These are phyloP conservation scores for Phanerochaete sordida DNA, from an alignment of 768 basidiomycete species.

Conservation along the genomic window DNA sequence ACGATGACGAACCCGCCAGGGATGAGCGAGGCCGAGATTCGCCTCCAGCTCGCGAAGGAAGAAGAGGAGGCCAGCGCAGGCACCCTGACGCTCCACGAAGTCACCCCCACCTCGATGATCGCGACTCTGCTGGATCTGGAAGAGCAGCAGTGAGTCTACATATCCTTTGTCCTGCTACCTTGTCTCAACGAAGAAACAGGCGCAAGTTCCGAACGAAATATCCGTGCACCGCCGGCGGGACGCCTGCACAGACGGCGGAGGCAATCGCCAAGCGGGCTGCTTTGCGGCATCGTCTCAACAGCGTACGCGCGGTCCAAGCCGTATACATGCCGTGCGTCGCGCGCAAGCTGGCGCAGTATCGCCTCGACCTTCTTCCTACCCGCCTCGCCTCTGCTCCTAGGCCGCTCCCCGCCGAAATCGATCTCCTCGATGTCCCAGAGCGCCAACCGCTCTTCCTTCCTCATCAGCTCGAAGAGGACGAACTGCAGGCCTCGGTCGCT, in stretches of 20 bases:
- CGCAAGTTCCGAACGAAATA: background rate
- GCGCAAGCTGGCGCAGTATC: background rate
- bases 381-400: too few species aligned
- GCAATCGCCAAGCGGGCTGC: slow-evolving; percentile 3
- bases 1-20: background rate
- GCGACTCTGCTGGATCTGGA: background rate
- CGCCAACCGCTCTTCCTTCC: slow-evolving; percentile 7
- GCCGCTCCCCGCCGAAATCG: background rate
- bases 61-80: background rate
- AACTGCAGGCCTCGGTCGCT: too few species aligned
- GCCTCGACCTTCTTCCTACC: too few species aligned
- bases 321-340: background rate
- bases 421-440: background rate
- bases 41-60: slow-evolving; percentile 21
- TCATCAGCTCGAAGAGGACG: background rate
- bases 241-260: background rate
- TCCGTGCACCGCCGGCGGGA: background rate
- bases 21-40: slow-evolving; percentile 12
- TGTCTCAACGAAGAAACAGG: too few species aligned
- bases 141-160: background rate
- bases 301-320: background rate
- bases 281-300: slow-evolving; percentile 1
- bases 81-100: background rate
- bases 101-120: background rate
- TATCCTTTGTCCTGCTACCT: too few species aligned